Percentiles rank a stretch among this genome's conserved stretches.
Evolutionary conservation across 805 yeast genomes (phyloP).

Genomic region (Barnettozyma californica): DNA sequence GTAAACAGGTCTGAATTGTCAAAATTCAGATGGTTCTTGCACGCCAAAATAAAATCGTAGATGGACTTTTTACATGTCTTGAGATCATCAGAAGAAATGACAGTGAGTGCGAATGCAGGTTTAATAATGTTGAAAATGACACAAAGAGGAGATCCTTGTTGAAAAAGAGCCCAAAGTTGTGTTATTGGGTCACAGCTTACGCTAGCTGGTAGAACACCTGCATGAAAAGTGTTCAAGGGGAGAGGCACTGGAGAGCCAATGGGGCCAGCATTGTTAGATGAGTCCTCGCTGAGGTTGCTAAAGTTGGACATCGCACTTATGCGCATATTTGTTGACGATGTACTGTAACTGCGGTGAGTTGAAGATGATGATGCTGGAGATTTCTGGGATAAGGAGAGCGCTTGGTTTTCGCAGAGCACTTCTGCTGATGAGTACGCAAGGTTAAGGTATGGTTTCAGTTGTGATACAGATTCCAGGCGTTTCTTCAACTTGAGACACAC

Average conservation of each 20-base stretch:
- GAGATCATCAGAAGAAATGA: slow-evolving; percentile 72
- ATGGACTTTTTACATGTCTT: slow-evolving; percentile 84
- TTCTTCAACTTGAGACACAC: slow-evolving; percentile 53
- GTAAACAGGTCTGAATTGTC: slow-evolving; percentile 84
- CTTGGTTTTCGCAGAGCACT: slow-evolving; percentile 67
- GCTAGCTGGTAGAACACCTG: slow-evolving; percentile 72
- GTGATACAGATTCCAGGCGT: slow-evolving; percentile 54
- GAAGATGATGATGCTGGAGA: slow-evolving; percentile 9
- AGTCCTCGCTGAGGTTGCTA: slow-evolving; percentile 30
- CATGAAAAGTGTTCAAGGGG: slow-evolving; percentile 52
- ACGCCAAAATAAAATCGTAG: slow-evolving; percentile 84
- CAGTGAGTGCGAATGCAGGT: slow-evolving; percentile 53
- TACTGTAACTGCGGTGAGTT: slow-evolving; percentile 15
- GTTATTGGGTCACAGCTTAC: slow-evolving; percentile 87
- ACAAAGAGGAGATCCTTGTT: slow-evolving; percentile 90
- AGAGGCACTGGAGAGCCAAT: slow-evolving; percentile 24
- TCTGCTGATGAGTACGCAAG: slow-evolving; percentile 65
- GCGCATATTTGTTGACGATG: slow-evolving; percentile 24
- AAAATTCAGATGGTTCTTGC: slow-evolving; percentile 67
- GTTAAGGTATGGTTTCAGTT: slow-evolving; percentile 61
- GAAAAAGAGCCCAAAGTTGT: slow-evolving; percentile 80
- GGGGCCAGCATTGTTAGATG: slow-evolving; percentile 18
- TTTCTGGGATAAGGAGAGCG: slow-evolving; percentile 40
- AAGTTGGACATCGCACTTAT: slow-evolving; percentile 31
- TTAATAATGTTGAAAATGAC: slow-evolving; percentile 69